phyloP scores from a whole-genome alignment of 495 filamentous ascomycete genomes.

The Durotheca rogersii region DNA sequence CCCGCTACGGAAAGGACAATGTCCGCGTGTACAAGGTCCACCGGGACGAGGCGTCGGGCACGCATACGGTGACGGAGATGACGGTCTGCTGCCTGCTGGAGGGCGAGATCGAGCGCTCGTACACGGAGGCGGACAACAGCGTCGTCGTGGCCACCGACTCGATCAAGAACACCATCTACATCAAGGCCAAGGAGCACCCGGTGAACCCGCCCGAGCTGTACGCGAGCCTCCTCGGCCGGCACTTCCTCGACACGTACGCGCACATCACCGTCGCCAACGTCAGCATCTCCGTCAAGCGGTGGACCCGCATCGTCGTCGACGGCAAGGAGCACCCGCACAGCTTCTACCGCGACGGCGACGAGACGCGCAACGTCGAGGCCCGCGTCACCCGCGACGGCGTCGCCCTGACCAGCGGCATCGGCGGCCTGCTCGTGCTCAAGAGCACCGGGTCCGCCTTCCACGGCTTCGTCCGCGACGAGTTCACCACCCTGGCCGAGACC shows the following conservation, averaged over 20 bases:
- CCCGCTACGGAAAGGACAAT: conserved; percentile 95
- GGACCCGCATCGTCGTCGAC: conserved; percentile 86
- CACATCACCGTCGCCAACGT: conserved; percentile 85
- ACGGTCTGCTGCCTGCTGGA: conserved; percentile 87
- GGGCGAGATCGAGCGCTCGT: conserved; percentile 89
- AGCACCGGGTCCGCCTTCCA: conserved; percentile 97
- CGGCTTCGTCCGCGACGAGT: conserved; percentile 90
- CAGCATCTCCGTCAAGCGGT: conserved; percentile 80
- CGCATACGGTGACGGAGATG: conserved; percentile 90
- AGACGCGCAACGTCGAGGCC: conserved; percentile 76
- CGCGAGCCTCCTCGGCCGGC: conserved; percentile 75
- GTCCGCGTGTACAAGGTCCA: conserved; percentile 95
- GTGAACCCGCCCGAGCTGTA: conserved; percentile 93
- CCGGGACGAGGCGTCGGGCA: conserved; percentile 67
- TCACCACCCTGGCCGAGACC: conserved; percentile 83
- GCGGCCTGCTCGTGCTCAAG: conserved; percentile 85
- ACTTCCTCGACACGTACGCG: conserved; percentile 83
- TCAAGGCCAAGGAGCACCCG: conserved; percentile 88
- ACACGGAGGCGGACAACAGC: conserved; percentile 92
- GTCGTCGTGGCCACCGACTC: conserved; percentile 95
- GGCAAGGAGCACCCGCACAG: conserved; percentile 95
- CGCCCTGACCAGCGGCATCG: conserved; percentile 67
- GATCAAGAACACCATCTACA: conserved; percentile 97
- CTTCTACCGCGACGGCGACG: conserved; percentile 85
- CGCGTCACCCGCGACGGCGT: conserved; percentile 61